phyloP scores from a whole-genome alignment of 179 eudicot genomes.

The Dionaea muscipula region DNA sequence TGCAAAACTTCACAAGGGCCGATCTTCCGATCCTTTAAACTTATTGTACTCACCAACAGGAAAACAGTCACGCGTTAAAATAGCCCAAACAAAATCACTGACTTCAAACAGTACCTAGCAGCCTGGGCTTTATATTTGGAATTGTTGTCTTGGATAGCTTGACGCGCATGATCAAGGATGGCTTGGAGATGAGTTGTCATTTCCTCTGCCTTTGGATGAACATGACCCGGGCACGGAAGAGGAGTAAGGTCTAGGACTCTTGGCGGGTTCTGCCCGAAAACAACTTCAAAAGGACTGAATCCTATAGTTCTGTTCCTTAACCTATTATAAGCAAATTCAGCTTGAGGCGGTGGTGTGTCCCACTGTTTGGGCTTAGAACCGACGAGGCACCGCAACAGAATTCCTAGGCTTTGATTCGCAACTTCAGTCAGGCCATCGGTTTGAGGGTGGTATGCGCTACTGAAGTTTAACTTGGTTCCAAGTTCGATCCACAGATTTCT shows the following conservation, averaged over 20 bases:
- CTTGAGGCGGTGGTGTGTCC: background rate
- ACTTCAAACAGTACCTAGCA: no score
- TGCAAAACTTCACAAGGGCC: background rate
- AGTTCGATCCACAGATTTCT: no score
- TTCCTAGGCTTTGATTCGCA: conserved; percentile 4
- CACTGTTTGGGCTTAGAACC: background rate
- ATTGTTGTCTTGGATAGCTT: no score
- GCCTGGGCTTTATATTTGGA: no score
- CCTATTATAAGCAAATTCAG: conserved; percentile 7
- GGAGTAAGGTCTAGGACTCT: background rate
- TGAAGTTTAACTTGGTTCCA: no score
- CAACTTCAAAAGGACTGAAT: background rate
- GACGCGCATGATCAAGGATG: background rate
- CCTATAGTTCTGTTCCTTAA: background rate
- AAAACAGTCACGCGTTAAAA: no score
- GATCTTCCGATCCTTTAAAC: background rate
- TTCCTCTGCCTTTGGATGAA: background rate
- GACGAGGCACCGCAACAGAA: background rate
- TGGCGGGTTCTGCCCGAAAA: background rate
- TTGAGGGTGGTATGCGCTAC: no score
- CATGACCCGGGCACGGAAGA: background rate
- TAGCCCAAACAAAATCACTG: no score
- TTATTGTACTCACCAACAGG: no score
- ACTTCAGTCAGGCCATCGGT: background rate
- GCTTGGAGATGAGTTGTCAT: background rate